Evolutionary conservation across 441 rosid genomes (phyloP).

Genomic region (Gossypium gossypioides): DNA sequence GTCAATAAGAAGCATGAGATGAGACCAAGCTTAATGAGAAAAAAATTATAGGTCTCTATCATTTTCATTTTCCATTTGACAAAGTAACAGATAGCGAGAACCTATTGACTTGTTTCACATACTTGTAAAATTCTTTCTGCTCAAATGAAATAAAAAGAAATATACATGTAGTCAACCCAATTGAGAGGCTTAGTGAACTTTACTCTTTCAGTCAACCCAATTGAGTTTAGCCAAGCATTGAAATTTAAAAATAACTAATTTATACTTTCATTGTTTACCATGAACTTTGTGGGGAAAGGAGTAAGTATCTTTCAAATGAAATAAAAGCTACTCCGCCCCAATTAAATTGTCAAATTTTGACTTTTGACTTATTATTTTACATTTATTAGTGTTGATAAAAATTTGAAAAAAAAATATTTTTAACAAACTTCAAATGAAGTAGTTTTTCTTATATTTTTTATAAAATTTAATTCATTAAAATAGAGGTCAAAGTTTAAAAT

Average conservation of each 20-base stretch:
- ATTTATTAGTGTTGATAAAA: not conserved
- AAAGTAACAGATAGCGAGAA: not conserved
- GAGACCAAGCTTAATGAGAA: conserved; percentile 1
- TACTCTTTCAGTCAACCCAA: not conserved
- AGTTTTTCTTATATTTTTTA: not conserved
- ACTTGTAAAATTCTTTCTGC: not conserved
- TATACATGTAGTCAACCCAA: not conserved
- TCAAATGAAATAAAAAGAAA: not conserved
- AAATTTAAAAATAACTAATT: not conserved
- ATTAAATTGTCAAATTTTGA: not conserved
- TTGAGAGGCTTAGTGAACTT: not conserved
- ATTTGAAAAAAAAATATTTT: not conserved
- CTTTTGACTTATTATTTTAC: not conserved
- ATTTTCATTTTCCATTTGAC: not conserved
- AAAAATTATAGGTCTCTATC: not conserved
- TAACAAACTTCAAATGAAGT: not conserved
- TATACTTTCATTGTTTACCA: not conserved
- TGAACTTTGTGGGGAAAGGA: not conserved
- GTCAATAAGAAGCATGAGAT: not conserved
- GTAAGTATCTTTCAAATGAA: not conserved
- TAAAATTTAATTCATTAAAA: not conserved
- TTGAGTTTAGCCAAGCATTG: not conserved
- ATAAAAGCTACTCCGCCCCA: not conserved
- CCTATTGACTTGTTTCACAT: not conserved
- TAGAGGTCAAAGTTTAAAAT: not conserved